Base-by-base conservation (phyloP, 164 flowering plant species). In the Stephania japonica region DNA sequence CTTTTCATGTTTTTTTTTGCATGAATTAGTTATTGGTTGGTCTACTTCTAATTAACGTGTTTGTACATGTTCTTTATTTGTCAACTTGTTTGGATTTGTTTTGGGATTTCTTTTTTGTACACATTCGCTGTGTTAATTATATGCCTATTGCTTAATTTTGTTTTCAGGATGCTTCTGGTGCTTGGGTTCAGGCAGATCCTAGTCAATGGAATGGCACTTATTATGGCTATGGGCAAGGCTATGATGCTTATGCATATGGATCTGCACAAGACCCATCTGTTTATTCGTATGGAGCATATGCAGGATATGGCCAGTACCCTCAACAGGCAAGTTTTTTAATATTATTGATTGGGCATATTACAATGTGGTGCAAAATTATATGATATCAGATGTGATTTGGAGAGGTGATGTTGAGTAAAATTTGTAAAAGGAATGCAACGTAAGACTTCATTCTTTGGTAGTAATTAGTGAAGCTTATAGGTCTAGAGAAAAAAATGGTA, bases 141-240 rank as follows among this genome's bases (percentile, higher is more conserved):
- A 8, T 43, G 42, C 24, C 32, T 69, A 5, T 63, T 77, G 42
- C 24, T 25, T 69, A 5, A 66, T 77, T 77, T n/a, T 70, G 18
- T 79, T 81, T 44, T 75, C 79, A 94, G 98, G 99, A 92, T 59
- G 69, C 73, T 68, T 66, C 88, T 81, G 87, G 88, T 75, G 63
- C 81, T 71, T 91, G 94, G 97, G 86, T 83, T 69, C 87, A 84
- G 78, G 84, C 81, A 42, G 98, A 92, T 85, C 92, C 93, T 4
- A 90, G 70, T 79, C 99, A 92, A 76, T 92, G 90, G 93, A 72
- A 75, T 70, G 73, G 82, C 77, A 87, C 94, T 27, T 95, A 93
- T 81, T 95, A 95, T 85, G 97, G 91, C 78, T 93, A 93, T 81
- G 98, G 93, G 72, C 97, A 92, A 81, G 97, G 97, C 41, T 92